Percentiles rank a stretch among this genome's conserved stretches.
Conservation (phyloP, 352 stramenopile genomes). For the Phytophthora multivora region DNA sequence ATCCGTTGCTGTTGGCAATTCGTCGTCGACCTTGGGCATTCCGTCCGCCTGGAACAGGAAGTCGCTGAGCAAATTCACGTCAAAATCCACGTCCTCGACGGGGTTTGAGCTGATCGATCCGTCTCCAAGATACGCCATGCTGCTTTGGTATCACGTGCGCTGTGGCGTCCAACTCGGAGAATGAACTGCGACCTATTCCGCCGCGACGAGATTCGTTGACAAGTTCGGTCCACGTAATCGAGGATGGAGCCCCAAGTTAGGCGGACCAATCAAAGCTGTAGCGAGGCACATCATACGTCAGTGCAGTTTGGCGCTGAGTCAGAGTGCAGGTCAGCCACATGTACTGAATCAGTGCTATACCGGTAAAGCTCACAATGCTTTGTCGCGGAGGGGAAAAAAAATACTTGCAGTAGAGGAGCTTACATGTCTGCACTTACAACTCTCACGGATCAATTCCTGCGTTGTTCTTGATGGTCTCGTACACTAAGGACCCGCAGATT, state of each 20-base stretch:
- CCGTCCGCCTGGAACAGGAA: constrained; percentile 29
- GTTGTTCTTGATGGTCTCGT: constrained; percentile 50
- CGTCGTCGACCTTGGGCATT: constrained; percentile 4
- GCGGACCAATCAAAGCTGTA: constrained; percentile 1
- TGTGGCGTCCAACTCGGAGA: neutral
- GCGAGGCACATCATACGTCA: neutral
- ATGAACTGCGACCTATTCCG: neutral
- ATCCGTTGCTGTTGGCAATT: constrained; percentile 5
- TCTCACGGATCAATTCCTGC: neutral
- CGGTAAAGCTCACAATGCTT: neutral
- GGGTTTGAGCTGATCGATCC: neutral
- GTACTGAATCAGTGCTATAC: too few relatives aligned
- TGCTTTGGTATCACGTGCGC: neutral
- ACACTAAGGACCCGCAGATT: constrained; percentile 57
- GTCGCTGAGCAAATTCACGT: constrained; percentile 29
- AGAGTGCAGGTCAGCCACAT: neutral
- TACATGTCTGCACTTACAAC: neutral
- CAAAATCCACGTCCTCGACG: constrained; percentile 15
- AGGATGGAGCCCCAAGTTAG: constrained; percentile 1
- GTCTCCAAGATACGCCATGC: constrained; percentile 6
- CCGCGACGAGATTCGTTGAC: constrained; percentile 8
- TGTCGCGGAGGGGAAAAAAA: constrained; percentile 1
- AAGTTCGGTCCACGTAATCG: constrained; percentile 19
- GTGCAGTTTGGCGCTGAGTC: neutral
- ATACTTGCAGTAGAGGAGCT: neutral